These are phyloP conservation scores for Camellia granthamiana DNA, from an alignment of 148 eudicot species.

Conservation along the genomic window DNA sequence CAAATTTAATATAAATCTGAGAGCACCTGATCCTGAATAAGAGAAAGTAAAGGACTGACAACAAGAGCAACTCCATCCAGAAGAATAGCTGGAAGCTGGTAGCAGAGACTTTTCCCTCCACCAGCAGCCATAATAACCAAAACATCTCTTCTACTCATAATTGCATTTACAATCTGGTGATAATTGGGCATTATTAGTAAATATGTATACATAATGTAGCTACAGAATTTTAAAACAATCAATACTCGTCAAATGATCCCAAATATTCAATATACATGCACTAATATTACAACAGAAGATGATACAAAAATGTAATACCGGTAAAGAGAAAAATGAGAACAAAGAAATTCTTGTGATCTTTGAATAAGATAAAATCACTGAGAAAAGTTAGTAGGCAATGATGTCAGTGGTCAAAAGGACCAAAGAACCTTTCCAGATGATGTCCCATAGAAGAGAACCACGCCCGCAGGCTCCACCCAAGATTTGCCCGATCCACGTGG, in stretches of 20 bases:
- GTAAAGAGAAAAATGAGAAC: background rate
- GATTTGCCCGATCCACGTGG: no score
- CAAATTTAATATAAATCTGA: constrained; percentile 3
- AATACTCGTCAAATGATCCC: no score
- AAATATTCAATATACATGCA: background rate
- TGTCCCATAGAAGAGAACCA: no score
- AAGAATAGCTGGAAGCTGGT: constrained; percentile 97
- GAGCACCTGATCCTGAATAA: constrained; percentile 96
- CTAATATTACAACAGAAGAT: background rate
- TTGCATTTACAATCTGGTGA: constrained; percentile 80
- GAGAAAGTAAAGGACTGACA: constrained; percentile 95
- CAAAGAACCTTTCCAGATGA: no score
- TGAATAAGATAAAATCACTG: background rate
- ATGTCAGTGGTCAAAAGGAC: background rate
- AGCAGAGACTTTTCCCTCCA: constrained; percentile 98
- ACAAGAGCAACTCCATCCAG: constrained; percentile 80
- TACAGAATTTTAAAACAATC: background rate
- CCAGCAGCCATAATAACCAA: constrained; percentile 99
- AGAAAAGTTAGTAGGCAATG: background rate
- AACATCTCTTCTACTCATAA: constrained; percentile 92
- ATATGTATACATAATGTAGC: background rate
- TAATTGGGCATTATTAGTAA: constrained; percentile 15
- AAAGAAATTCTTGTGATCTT: no score
- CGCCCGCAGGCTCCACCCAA: no score
- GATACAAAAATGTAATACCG: background rate